Evolutionary conservation across 23 red algal genomes (phyloP).

Genomic region (Gracilaria vermiculophylla): DNA sequence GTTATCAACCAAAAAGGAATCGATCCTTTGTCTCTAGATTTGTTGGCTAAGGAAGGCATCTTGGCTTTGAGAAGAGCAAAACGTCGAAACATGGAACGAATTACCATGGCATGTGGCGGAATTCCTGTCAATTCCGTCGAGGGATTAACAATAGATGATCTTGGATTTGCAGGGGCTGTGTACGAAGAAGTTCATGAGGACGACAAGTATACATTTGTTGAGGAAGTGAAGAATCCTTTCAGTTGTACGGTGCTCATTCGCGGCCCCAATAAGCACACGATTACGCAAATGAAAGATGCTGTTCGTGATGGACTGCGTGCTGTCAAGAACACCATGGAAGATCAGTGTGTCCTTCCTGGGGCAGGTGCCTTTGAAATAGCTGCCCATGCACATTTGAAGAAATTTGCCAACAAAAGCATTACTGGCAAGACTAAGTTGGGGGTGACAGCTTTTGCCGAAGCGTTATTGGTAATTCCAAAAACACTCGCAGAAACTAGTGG

Average conservation of each 20-base stretch:
- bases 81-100: conserved; percentile 98
- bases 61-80: conserved; percentile 95
- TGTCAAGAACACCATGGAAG: conserved; percentile 90
- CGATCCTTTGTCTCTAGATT: conserved; percentile 83
- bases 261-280: conserved; percentile 91
- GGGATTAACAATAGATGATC: conserved; percentile 69
- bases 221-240: conserved; percentile 86
- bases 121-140: conserved; percentile 91
- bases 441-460: conserved; percentile 83
- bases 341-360: conserved; percentile 83
- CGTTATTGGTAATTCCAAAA: conserved; percentile 91
- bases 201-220: conserved; percentile 98
- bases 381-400: conserved; percentile 78
- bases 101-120: conserved; percentile 92
- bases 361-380: conserved; percentile 91
- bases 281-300: conserved; percentile 98
- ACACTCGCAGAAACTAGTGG: conserved; percentile 97
- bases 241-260: conserved; percentile 94
- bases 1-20: conserved; percentile 99
- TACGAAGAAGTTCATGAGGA: conserved; percentile 96
- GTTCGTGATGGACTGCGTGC: conserved; percentile 94
- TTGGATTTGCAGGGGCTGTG: conserved; percentile 90
- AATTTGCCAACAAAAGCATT: conserved; percentile 59
- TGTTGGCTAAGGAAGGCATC: conserved; percentile 94
- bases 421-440: conserved; percentile 88